These are phyloP conservation scores for Erigeron canadensis DNA, from an alignment of 129 eudicot species.

Conservation along the genomic window DNA sequence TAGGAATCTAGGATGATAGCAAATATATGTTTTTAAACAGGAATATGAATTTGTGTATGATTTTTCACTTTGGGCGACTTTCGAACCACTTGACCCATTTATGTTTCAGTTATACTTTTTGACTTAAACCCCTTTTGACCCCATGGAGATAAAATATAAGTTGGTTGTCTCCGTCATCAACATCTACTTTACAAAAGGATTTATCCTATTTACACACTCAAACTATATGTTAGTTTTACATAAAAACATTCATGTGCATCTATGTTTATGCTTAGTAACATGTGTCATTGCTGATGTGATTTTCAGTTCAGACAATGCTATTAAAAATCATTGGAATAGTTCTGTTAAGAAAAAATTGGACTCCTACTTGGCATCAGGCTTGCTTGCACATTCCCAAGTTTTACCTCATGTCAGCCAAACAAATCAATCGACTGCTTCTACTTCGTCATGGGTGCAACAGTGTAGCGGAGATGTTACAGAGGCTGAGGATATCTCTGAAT, in stretches of 20 bases:
- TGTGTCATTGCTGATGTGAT: constrained; percentile 21
- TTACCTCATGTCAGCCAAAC: constrained; percentile 44
- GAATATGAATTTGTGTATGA: too few relatives aligned
- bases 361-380: constrained; percentile 34
- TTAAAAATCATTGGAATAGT: constrained; percentile 45
- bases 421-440: constrained; percentile 49
- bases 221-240: neutral
- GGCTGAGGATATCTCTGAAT: constrained; percentile 72
- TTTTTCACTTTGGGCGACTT: neutral
- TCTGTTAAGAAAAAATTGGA: constrained; percentile 40
- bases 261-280: constrained; percentile 10
- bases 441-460: constrained; percentile 46
- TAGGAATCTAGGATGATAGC: too few relatives aligned
- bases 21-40: too few relatives aligned
- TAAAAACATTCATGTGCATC: neutral
- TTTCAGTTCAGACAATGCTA: constrained; percentile 68
- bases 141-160: neutral
- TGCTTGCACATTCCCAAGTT: constrained; percentile 33
- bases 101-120: neutral
- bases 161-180: neutral
- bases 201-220: constrained; percentile 4
- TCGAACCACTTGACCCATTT: neutral
- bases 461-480: constrained; percentile 68
- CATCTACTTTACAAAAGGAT: constrained; percentile 2
- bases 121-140: neutral